Evolutionary conservation across 495 filamentous ascomycete genomes (phyloP).

Genomic region (Penicillium robsamsonii): DNA sequence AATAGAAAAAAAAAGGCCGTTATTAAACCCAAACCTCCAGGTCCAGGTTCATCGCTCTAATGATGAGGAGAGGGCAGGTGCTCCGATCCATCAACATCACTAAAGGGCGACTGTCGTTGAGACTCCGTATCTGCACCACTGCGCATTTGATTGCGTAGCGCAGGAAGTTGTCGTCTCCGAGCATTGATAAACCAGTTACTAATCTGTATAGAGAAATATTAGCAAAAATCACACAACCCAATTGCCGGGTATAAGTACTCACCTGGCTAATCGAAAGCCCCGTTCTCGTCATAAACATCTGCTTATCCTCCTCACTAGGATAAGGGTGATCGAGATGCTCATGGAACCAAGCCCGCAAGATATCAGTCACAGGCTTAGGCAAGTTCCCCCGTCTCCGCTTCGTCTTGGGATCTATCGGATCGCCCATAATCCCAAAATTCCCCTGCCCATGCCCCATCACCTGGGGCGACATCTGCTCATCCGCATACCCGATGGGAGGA

Average conservation of each 20-base stretch:
- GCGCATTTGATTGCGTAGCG: constrained; percentile 56
- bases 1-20: constrained; percentile 22
- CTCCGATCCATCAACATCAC: constrained; percentile 42
- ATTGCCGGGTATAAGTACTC: constrained; percentile 8
- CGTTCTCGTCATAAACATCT: constrained; percentile 71
- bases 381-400: constrained; percentile 78
- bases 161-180: constrained; percentile 72
- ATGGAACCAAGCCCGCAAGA: constrained; percentile 76
- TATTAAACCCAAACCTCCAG: constrained; percentile 6
- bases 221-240: neutral
- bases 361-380: constrained; percentile 80
- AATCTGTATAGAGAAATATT: constrained; percentile 52
- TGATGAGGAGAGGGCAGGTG: constrained; percentile 36
- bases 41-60: constrained; percentile 12
- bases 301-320: constrained; percentile 88
- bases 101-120: constrained; percentile 43
- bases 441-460: constrained; percentile 35
- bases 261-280: constrained; percentile 79
- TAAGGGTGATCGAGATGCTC: constrained; percentile 79
- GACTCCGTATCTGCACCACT: constrained; percentile 38
- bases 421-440: constrained; percentile 47
- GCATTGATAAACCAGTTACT: constrained; percentile 98
- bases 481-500: constrained; percentile 31
- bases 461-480: constrained; percentile 36
- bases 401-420: constrained; percentile 43